Evolutionary conservation across 331 rosid genomes (phyloP).

Genomic region (Cydonia oblonga): DNA sequence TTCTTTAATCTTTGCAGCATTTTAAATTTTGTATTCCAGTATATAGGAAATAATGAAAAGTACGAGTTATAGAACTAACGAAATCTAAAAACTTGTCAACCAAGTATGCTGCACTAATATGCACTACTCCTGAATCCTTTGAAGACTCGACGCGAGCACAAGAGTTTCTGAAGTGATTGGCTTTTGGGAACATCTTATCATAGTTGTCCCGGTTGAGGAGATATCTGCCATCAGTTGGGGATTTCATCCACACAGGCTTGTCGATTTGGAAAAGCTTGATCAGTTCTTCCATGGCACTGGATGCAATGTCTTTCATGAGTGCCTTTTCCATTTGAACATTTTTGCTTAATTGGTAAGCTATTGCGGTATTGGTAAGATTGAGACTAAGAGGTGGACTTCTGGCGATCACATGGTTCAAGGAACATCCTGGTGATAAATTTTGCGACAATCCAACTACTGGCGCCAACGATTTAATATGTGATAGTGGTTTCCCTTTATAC

Average conservation of each 20-base stretch:
- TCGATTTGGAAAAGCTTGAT: constrained; percentile 22
- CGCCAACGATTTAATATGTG: neutral
- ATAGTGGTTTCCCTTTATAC: constrained; percentile 14
- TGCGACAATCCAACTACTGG: constrained; percentile 13
- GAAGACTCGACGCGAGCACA: constrained; percentile 40
- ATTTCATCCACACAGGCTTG: constrained; percentile 51
- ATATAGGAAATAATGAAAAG: neutral
- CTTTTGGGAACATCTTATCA: constrained; percentile 12
- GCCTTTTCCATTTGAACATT: constrained; percentile 23
- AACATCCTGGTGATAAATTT: neutral
- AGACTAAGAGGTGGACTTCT: neutral
- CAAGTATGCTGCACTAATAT: constrained; percentile 27
- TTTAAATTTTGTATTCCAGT: neutral
- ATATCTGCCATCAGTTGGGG: constrained; percentile 11
- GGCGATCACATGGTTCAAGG: constrained; percentile 5
- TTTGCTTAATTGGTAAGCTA: neutral
- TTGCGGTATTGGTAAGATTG: neutral
- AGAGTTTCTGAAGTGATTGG: constrained; percentile 10
- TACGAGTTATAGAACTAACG: constrained; percentile 17
- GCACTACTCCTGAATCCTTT: constrained; percentile 35
- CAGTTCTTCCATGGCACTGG: constrained; percentile 42
- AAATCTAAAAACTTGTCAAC: constrained; percentile 43
- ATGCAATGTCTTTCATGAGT: constrained; percentile 30
- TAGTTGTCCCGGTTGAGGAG: constrained; percentile 38
- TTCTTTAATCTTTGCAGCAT: neutral